phyloP scores from a whole-genome alignment of 2,329 filamentous ascomycete genomes.

The Aureobasidium sp. region DNA sequence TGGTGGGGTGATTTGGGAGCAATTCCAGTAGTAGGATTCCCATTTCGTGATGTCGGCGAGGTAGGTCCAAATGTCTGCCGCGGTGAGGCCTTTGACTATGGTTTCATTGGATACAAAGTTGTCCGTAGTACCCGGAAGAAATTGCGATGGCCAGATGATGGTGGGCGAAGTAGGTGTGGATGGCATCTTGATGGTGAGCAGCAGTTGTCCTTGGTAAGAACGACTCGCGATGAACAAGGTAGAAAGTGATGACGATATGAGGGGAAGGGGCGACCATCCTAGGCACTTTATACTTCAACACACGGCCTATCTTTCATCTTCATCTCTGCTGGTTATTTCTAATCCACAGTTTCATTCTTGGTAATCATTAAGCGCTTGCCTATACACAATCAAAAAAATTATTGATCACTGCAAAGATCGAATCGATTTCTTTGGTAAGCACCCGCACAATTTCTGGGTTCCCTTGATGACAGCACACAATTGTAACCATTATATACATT shows the following conservation, averaged over 20 bases:
- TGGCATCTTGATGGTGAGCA: not conserved
- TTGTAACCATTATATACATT: too few relatives aligned
- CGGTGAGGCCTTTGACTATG: constrained; percentile 25
- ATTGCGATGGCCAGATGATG: constrained; percentile 30
- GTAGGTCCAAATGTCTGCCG: constrained; percentile 28
- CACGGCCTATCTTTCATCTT: not conserved
- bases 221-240: not conserved
- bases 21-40: constrained; percentile 32
- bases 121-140: constrained; percentile 32
- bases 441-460: not conserved
- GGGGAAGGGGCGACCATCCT: not conserved
- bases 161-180: constrained; percentile 19
- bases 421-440: not conserved
- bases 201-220: not conserved
- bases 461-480: too few relatives aligned
- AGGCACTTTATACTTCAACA: not conserved
- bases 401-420: not conserved
- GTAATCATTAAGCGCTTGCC: not conserved
- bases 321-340: too few relatives aligned
- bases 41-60: constrained; percentile 31
- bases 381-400: too few relatives aligned
- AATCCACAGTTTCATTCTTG: too few relatives aligned
- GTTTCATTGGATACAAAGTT: constrained; percentile 33
- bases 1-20: constrained; percentile 27
- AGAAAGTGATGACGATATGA: constrained; percentile 8